Percentiles rank a stretch among this genome's conserved stretches.
phyloP scores from a whole-genome alignment of 2,329 filamentous ascomycete species.

The Chrysoporthe austroafricana region DNA sequence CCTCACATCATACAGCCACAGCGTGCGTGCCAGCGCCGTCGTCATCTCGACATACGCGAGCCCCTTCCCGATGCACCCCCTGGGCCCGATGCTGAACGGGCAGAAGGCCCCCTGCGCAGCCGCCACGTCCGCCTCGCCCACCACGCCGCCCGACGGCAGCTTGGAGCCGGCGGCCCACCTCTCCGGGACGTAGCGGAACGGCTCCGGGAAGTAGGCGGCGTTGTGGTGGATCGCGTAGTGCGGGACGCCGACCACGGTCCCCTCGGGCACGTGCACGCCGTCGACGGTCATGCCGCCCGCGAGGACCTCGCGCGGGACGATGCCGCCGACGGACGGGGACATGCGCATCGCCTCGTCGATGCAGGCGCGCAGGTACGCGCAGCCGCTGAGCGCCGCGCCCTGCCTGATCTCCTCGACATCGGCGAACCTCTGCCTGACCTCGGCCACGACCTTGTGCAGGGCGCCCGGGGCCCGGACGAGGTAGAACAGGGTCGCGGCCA shows the following conservation, averaged over 20 bases:
- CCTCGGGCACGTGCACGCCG: slow-evolving; percentile 57
- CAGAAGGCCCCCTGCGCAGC: slow-evolving; percentile 71
- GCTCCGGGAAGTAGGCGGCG: slow-evolving; percentile 61
- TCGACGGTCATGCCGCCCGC: slow-evolving; percentile 58
- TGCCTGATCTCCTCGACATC: slow-evolving; percentile 59
- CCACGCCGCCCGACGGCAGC: slow-evolving; percentile 41
- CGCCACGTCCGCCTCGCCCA: slow-evolving; percentile 55
- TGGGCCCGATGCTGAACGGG: slow-evolving; percentile 71
- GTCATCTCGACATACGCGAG: slow-evolving; percentile 71
- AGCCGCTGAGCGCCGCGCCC: slow-evolving; percentile 52
- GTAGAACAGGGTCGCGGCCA: slow-evolving; percentile 67
- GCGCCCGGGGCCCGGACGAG: slow-evolving; percentile 56
- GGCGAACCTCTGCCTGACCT: slow-evolving; percentile 56
- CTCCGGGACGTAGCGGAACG: slow-evolving; percentile 65
- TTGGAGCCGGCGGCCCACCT: slow-evolving; percentile 63
- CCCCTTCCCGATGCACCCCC: slow-evolving; percentile 74
- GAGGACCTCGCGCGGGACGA: slow-evolving; percentile 63
- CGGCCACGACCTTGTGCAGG: slow-evolving; percentile 51
- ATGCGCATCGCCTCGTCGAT: slow-evolving; percentile 69
- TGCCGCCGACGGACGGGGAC: slow-evolving; percentile 63
- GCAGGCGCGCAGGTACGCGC: slow-evolving; percentile 65
- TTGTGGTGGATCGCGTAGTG: slow-evolving; percentile 74
- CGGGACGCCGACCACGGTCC: slow-evolving; percentile 66
- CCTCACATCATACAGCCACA: slow-evolving; percentile 66
- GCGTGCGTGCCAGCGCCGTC: slow-evolving; percentile 61